Conservation (phyloP, 2,329 filamentous ascomycete species). For the Diaporthe sp. region DNA sequence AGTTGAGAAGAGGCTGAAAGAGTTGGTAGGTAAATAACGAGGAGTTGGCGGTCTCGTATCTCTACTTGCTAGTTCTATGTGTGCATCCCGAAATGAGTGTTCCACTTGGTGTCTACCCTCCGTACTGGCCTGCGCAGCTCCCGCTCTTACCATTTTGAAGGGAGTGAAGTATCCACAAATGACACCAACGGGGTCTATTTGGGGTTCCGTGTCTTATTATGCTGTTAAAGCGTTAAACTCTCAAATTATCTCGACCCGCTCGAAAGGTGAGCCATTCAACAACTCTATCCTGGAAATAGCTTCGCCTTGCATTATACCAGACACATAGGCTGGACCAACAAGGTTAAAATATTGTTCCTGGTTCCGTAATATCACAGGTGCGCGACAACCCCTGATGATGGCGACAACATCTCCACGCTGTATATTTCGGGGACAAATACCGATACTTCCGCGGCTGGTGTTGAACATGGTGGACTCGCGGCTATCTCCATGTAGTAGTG, state of each 20-base stretch:
- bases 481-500: neutral
- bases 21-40: no score
- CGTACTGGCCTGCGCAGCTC: no score
- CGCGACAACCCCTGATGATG: neutral
- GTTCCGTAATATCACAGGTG: neutral
- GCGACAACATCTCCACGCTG: neutral
- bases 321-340: neutral
- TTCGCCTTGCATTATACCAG: slow-evolving; percentile 2
- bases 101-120: no score
- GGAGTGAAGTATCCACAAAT: no score
- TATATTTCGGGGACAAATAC: neutral
- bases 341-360: neutral
- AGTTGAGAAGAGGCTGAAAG: no score
- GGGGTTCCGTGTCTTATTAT: no score
- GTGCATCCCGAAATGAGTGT: no score
- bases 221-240: neutral
- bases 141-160: no score
- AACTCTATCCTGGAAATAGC: neutral
- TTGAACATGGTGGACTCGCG: neutral
- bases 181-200: no score
- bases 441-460: neutral
- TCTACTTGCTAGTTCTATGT: no score
- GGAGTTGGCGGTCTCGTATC: no score
- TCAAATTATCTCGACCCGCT: neutral
- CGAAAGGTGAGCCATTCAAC: neutral